These are phyloP conservation scores for Corymbia maculata DNA, from an alignment of 345 rosid genomes.

Conservation along the genomic window DNA sequence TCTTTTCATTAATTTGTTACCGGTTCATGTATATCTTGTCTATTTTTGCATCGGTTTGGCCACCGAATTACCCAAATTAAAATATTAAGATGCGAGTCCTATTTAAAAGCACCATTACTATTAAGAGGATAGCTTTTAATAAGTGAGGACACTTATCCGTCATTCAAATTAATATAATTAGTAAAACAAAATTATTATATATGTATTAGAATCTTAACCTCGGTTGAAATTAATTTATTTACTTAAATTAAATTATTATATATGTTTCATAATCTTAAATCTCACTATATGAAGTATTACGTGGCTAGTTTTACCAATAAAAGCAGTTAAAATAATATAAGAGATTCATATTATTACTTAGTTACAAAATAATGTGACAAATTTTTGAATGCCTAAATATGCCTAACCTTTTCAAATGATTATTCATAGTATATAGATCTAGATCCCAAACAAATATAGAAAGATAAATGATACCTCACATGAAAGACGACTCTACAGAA, in stretches of 20 bases:
- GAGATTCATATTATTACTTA: neutral
- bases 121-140: neutral
- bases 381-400: neutral
- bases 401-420: neutral
- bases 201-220: neutral
- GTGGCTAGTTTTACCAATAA: neutral
- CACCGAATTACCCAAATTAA: neutral
- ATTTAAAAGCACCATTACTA: neutral
- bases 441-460: neutral
- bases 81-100: neutral
- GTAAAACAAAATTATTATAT: neutral
- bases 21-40: neutral
- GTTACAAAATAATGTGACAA: neutral
- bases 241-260: neutral
- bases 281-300: neutral
- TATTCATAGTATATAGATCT: neutral
- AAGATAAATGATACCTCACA: neutral
- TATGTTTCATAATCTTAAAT: neutral
- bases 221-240: neutral
- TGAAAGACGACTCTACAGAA: neutral
- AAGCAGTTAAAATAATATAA: neutral
- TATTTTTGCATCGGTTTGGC: neutral
- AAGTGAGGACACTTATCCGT: neutral
- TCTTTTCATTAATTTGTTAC: neutral
- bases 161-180: neutral